Base-by-base conservation (phyloP, 495 filamentous ascomycete genomes). In the Daldinia decipiens region DNA sequence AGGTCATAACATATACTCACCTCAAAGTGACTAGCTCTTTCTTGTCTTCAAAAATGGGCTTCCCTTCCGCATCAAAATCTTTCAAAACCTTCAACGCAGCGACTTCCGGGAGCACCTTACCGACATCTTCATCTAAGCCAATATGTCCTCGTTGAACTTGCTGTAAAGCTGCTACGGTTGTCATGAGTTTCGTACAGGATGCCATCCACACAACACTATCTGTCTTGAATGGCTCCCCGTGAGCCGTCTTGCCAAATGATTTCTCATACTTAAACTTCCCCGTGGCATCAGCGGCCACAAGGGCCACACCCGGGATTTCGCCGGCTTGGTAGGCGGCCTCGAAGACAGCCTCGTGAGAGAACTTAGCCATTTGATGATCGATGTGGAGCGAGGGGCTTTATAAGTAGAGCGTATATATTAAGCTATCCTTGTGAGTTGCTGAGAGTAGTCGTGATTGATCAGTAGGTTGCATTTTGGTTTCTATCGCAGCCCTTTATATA, bases 171-270 rank as follows among this genome's bases (percentile, higher is more conserved):
- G 71, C 65, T 57, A 79, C 52, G 9, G 77, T 39, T 24, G 80
- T 80, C 45, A 79, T 64, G 39, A 82, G 73, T 31, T 82, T 82
- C 32, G 77, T 79, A 56, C 74, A 70, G 26, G 79, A 80, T 17
- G 75, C 76, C 2, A 80, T 59, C 47, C 68, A 56, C 59, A 80
- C 68, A 11, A 79, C 56, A 19, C 67, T 74, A 52, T 79, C 65
- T 5, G 59, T 5, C 5, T 51, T 27, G 57, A 65, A 50, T 17
- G 61, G 50, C 51, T 70, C 60, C 24, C 66, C 59, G 17, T 63
- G 61, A 27, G 54, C 64, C 15, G 52, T 74, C 40, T 50, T 59
- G 17, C 76, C 71, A 1, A 75, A 34, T 11, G 76, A 68, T 47
- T 69, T 64, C 57, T 65, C 24, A 47, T 75, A 78, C 59, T 67